phyloP scores from a whole-genome alignment of 106 monocot genomes.

The Ottelia alismoides region DNA sequence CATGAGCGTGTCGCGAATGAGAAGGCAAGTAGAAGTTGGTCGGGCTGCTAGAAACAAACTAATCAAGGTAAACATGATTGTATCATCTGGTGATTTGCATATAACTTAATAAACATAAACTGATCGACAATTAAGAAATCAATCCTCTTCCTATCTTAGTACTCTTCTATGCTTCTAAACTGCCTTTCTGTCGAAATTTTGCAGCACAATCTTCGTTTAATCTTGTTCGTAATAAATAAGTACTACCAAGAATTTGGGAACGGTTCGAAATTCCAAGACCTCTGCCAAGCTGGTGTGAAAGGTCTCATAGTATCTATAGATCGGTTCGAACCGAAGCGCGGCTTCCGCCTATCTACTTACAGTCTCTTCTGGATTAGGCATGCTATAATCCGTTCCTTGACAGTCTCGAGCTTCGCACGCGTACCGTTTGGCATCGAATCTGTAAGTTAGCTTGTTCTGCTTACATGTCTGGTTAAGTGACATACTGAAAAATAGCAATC shows the following conservation, averaged over 20 bases:
- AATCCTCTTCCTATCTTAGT: not conserved
- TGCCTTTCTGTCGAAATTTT: constrained; percentile 1
- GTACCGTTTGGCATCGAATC: constrained; percentile 75
- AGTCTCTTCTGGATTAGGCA: constrained; percentile 91
- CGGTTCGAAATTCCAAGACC: constrained; percentile 61
- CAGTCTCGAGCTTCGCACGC: constrained; percentile 60
- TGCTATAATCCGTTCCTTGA: constrained; percentile 69
- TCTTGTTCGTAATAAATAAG: constrained; percentile 78
- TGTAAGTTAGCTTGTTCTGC: constrained; percentile 27
- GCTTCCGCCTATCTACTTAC: constrained; percentile 78
- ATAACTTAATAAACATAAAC: not conserved
- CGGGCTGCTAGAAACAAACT: constrained; percentile 84
- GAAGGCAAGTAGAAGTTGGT: constrained; percentile 52
- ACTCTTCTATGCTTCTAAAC: not conserved
- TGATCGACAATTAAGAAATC: too few species aligned
- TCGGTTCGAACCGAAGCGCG: constrained; percentile 76
- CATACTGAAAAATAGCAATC: not conserved
- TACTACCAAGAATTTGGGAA: constrained; percentile 62
- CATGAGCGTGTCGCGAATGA: constrained; percentile 39
- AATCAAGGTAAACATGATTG: constrained; percentile 55
- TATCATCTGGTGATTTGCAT: not conserved
- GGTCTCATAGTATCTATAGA: constrained; percentile 77
- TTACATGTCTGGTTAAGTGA: not conserved
- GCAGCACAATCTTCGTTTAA: constrained; percentile 94
- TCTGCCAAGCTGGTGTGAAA: constrained; percentile 89